Conservation (phyloP, 305 asterid species). For the Plantago lanceolata region DNA sequence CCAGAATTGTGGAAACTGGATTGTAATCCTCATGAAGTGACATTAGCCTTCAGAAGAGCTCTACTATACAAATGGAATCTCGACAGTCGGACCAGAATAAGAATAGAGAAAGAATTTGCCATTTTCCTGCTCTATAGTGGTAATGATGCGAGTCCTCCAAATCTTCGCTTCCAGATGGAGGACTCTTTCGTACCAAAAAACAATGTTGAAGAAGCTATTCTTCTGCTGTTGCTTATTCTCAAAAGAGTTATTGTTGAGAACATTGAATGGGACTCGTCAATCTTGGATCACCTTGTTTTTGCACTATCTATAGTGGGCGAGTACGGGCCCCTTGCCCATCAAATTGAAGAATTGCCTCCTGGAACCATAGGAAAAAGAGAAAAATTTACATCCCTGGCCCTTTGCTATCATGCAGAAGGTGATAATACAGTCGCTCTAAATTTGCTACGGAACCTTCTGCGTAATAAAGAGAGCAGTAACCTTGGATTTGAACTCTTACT, state of each 20-base stretch:
- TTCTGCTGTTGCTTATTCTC: slow-evolving; percentile 62
- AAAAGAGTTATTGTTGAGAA: slow-evolving; percentile 33
- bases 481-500: slow-evolving; percentile 47
- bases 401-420: slow-evolving; percentile 67
- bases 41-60: slow-evolving; percentile 66
- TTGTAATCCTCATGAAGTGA: slow-evolving; percentile 54
- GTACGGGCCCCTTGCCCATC: slow-evolving; percentile 48
- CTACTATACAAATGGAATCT: slow-evolving; percentile 81
- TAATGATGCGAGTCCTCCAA: slow-evolving; percentile 69
- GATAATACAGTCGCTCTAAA: slow-evolving; percentile 57
- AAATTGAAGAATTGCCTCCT: slow-evolving; percentile 75
- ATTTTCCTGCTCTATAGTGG: slow-evolving; percentile 81
- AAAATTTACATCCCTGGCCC: slow-evolving; percentile 53
- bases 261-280: slow-evolving; percentile 69
- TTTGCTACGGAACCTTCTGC: slow-evolving; percentile 61
- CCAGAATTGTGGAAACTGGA: slow-evolving; percentile 80
- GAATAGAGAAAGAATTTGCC: slow-evolving; percentile 72
- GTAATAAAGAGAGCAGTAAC: slow-evolving; percentile 45
- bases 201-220: slow-evolving; percentile 84
- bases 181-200: slow-evolving; percentile 66
- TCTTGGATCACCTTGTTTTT: slow-evolving; percentile 67
- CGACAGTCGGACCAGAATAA: slow-evolving; percentile 48
- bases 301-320: slow-evolving; percentile 71
- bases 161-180: slow-evolving; percentile 71
- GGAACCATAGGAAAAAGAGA: slow-evolving; percentile 47